phyloP scores from a whole-genome alignment of 305 asterid genomes.

The Rubia balearica region DNA sequence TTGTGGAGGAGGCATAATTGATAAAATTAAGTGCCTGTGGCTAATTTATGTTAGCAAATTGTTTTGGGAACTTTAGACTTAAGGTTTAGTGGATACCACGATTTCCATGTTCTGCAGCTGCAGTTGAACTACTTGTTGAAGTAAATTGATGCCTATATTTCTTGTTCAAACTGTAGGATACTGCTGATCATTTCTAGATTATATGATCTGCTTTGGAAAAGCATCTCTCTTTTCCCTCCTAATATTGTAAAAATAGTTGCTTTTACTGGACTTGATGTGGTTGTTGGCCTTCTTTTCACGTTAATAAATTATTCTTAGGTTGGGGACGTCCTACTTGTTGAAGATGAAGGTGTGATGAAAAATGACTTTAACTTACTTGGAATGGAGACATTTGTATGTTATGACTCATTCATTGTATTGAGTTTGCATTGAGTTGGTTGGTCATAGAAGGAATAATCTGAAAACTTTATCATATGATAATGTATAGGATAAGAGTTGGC shows the following conservation, averaged over 20 bases:
- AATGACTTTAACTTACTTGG: constrained; percentile 46
- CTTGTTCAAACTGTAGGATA: no score
- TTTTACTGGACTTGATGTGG: neutral
- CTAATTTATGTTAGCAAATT: no score
- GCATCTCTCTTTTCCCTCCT: neutral
- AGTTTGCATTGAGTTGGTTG: neutral
- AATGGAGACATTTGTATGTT: constrained; percentile 53
- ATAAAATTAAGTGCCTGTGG: no score
- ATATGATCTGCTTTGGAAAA: neutral
- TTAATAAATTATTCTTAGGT: constrained; percentile 30
- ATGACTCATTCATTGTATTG: neutral
- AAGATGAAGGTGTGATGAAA: constrained; percentile 45
- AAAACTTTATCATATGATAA: neutral
- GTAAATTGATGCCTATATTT: neutral
- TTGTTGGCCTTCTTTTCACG: constrained; percentile 7
- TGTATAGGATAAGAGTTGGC: neutral
- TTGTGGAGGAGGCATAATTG: no score
- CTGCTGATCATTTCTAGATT: neutral
- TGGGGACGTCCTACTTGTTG: constrained; percentile 55
- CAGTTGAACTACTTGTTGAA: no score
- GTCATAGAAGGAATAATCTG: neutral
- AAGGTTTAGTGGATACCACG: no score
- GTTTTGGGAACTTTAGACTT: no score
- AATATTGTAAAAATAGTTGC: neutral
- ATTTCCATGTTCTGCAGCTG: no score